These are phyloP conservation scores for Sphaerobolus stellatus DNA, from an alignment of 1,284 basidiomycete species.

Conservation along the genomic window DNA sequence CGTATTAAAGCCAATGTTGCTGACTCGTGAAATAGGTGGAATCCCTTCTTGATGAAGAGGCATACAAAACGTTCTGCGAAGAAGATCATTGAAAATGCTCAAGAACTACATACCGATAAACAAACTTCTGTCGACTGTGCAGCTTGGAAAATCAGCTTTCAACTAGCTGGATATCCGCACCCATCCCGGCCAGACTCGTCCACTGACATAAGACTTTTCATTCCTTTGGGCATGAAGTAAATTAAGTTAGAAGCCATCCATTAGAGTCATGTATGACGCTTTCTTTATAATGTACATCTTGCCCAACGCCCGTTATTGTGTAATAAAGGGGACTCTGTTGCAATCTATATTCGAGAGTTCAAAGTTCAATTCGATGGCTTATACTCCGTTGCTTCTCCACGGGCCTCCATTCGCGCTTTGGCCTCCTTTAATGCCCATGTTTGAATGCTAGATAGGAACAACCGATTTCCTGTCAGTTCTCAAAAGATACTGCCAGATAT, in stretches of 20 bases:
- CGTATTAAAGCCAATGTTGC: no score
- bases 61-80: slow-evolving; percentile 77
- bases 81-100: slow-evolving; percentile 1
- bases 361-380: slow-evolving; percentile 39
- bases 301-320: no score
- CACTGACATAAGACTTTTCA: no score
- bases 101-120: no score
- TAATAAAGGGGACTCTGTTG: not conserved
- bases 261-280: not conserved
- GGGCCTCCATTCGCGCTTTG: slow-evolving; percentile 83
- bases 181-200: no score
- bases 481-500: slow-evolving; percentile 4
- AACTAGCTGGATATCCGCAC: no score
- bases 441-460: slow-evolving; percentile 62
- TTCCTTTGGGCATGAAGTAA: no score
- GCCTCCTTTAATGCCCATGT: slow-evolving; percentile 89
- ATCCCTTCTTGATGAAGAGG: slow-evolving; percentile 70
- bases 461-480: not conserved
- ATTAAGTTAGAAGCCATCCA: no score
- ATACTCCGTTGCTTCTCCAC: slow-evolving; percentile 83
- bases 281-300: not conserved
- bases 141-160: no score
- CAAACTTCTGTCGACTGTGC: no score
- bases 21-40: slow-evolving; percentile 54
- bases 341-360: not conserved